Evolutionary conservation across 2,329 filamentous ascomycete genomes (phyloP).

Genomic region (Setomelanomma holmii): DNA sequence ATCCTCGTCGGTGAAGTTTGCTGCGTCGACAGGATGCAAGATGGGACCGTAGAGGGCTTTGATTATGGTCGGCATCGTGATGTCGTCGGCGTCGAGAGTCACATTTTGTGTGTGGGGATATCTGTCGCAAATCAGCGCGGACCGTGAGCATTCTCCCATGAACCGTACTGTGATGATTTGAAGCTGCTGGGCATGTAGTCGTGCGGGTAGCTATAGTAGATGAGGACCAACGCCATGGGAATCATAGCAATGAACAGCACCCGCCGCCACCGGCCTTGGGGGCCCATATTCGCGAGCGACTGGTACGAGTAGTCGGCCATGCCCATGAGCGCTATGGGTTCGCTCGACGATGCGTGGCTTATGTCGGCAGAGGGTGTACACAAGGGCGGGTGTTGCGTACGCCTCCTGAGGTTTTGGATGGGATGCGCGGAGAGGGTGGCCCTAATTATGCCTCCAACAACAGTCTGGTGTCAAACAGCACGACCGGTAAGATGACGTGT

Average conservation of each 20-base stretch:
- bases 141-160: background rate
- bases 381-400: background rate
- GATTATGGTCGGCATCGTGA: constrained; percentile 46
- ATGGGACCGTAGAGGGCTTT: constrained; percentile 47
- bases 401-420: background rate
- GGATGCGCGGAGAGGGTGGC: constrained; percentile 4
- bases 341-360: background rate
- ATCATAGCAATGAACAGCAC: constrained; percentile 39
- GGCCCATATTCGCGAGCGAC: constrained; percentile 40
- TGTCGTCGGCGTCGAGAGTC: constrained; percentile 34
- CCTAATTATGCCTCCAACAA: background rate
- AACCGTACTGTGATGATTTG: constrained; percentile 31
- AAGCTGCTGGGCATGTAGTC: constrained; percentile 29
- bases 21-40: constrained; percentile 43
- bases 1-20: constrained; percentile 49
- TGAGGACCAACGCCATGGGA: constrained; percentile 37
- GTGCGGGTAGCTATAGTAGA: constrained; percentile 39
- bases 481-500: background rate
- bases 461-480: background rate
- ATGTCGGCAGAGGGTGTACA: background rate
- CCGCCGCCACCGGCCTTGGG: constrained; percentile 45
- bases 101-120: constrained; percentile 34
- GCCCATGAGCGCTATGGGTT: constrained; percentile 3
- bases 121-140: constrained; percentile 16
- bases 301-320: constrained; percentile 40